A percentile compares a stretch with the other conserved stretches of the same genome.
These are phyloP conservation scores for Ascosphaera acerosa DNA, from an alignment of 2,329 filamentous ascomycete species.

Conservation along the genomic window DNA sequence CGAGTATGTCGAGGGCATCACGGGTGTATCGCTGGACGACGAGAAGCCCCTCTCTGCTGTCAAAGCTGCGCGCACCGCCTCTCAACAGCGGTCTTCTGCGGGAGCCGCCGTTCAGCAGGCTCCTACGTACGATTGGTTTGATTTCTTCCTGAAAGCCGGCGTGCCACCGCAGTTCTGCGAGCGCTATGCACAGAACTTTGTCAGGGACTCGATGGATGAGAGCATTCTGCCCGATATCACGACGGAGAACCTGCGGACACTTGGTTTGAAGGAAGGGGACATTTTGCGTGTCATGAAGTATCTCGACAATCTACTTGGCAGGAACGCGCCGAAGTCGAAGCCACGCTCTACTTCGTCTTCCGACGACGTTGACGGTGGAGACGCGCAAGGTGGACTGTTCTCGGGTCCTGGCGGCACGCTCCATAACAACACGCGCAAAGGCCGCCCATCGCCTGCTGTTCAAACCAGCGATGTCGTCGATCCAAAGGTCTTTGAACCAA, in stretches of 20 bases:
- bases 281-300: conserved; percentile 86
- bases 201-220: conserved; percentile 86
- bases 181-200: conserved; percentile 72
- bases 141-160: conserved; percentile 86
- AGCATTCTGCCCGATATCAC: conserved; percentile 78
- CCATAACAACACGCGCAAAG: conserved; percentile 84
- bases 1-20: conserved; percentile 73
- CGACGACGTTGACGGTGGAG: conserved; percentile 32
- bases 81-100: no score
- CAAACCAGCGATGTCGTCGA: conserved; percentile 71
- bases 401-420: conserved; percentile 77
- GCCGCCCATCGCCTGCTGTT: conserved; percentile 63
- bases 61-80: conserved; percentile 21
- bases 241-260: conserved; percentile 51
- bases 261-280: conserved; percentile 89
- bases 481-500: conserved; percentile 54
- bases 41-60: conserved; percentile 83
- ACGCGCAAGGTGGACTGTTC: conserved; percentile 46
- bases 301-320: conserved; percentile 55
- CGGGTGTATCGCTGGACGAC: conserved; percentile 71
- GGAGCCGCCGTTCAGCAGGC: conserved; percentile 13
- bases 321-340: conserved; percentile 31
- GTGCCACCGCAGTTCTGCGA: conserved; percentile 85
- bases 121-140: conserved; percentile 89
- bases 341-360: conserved; percentile 27